These are phyloP conservation scores for Ricinus communis DNA, from an alignment of 345 rosid genomes.

Conservation along the genomic window DNA sequence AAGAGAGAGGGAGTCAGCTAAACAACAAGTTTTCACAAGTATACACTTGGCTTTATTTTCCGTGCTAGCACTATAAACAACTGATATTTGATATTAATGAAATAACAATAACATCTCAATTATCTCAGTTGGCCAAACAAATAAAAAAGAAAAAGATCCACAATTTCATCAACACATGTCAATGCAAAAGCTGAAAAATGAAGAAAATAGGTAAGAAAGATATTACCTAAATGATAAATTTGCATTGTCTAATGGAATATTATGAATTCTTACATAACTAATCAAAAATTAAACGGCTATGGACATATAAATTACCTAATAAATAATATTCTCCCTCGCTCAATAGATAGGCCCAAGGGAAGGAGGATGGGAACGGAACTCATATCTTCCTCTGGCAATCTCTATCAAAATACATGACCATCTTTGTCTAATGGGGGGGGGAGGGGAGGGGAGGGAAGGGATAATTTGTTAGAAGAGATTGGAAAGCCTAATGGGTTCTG, in stretches of 20 bases:
- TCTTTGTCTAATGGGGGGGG: too few species aligned
- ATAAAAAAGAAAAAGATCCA: not conserved
- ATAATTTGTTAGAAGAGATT: not conserved
- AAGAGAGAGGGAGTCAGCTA: not conserved
- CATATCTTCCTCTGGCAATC: not conserved
- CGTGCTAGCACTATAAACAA: not conserved
- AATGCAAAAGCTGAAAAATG: not conserved
- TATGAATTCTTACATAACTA: not conserved
- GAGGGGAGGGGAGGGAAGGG: too few species aligned
- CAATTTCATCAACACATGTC: not conserved
- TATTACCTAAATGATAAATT: not conserved
- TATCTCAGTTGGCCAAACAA: not conserved
- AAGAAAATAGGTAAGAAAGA: not conserved
- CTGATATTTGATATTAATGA: not conserved
- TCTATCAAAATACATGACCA: not conserved
- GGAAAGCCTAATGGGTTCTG: not conserved
- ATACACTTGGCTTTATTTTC: not conserved
- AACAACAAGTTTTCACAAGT: constrained; percentile 2
- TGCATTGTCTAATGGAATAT: not conserved
- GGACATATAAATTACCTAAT: not conserved
- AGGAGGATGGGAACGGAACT: not conserved
- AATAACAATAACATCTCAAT: not conserved
- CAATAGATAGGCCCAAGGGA: not conserved
- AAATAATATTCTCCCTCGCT: not conserved
- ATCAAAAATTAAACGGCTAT: not conserved